Conservation (phyloP, 78 protist species). For the Dictyostelium intermedium region DNA sequence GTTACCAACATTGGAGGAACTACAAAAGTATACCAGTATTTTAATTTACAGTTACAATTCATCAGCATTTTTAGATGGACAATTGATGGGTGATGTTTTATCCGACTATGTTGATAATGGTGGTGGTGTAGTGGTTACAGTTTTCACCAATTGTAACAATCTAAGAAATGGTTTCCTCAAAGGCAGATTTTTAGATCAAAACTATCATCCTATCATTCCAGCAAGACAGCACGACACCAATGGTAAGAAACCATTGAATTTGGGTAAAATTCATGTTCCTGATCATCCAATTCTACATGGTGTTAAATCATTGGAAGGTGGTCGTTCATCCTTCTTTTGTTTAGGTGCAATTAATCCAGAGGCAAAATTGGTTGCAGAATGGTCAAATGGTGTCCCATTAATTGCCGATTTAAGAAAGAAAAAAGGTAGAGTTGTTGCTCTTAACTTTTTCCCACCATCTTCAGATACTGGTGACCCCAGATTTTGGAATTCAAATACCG, state of each 20-base stretch:
- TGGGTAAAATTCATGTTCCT: constrained; percentile 38
- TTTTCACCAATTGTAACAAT: constrained; percentile 69
- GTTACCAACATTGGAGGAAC: constrained; percentile 71
- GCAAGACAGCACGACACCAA: constrained; percentile 73
- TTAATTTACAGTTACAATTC: constrained; percentile 65
- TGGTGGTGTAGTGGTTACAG: constrained; percentile 78
- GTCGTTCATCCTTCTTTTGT: constrained; percentile 67
- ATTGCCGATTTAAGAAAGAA: constrained; percentile 32
- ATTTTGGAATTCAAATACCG: constrained; percentile 63
- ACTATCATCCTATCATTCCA: constrained; percentile 75
- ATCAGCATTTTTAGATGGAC: constrained; percentile 66
- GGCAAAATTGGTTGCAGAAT: constrained; percentile 66
- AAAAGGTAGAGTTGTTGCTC: constrained; percentile 61
- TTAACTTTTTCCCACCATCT: constrained; percentile 76
- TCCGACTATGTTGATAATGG: constrained; percentile 75
- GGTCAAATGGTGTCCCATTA: constrained; percentile 71
- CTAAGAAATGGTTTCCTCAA: constrained; percentile 70
- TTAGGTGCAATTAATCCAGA: constrained; percentile 58
- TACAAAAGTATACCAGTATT: constrained; percentile 65
- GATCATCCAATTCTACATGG: constrained; percentile 70
- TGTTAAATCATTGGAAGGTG: constrained; percentile 53
- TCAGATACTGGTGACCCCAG: constrained; percentile 71
- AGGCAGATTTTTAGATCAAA: constrained; percentile 70
- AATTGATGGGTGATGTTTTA: constrained; percentile 68
- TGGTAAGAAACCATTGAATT: constrained; percentile 64